Percentiles rank a stretch among this genome's conserved stretches.
These are phyloP conservation scores for Scedosporium dehoogii DNA, from an alignment of 2,329 filamentous ascomycete genomes.

Conservation along the genomic window DNA sequence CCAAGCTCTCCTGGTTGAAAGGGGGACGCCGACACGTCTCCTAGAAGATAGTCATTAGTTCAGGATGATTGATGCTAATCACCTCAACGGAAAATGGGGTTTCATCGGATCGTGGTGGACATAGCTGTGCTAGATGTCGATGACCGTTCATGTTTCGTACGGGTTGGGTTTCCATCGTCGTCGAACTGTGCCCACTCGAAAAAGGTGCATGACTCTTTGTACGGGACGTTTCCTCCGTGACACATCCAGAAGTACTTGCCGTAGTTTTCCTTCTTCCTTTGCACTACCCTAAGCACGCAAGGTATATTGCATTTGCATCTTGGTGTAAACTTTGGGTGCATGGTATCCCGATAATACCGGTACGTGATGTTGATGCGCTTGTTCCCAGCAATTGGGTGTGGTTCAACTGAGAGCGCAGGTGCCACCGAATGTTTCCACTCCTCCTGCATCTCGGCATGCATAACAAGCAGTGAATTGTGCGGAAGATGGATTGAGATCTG, in stretches of 20 bases:
- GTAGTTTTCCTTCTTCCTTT: conserved; percentile 63
- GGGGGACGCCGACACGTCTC: too few relatives aligned
- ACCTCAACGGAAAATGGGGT: too few relatives aligned
- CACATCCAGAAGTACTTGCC: conserved; percentile 95
- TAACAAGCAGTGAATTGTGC: conserved; percentile 85
- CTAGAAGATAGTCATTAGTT: too few relatives aligned
- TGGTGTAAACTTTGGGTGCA: conserved; percentile 72
- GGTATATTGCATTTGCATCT: conserved; percentile 66
- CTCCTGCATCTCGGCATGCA: conserved; percentile 98
- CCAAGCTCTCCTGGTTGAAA: neutral
- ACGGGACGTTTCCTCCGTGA: conserved; percentile 62
- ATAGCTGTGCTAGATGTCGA: too few relatives aligned
- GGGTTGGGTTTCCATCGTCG: conserved; percentile 68
- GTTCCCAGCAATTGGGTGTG: conserved; percentile 72
- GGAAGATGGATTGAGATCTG: conserved; percentile 90
- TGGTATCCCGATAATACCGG: conserved; percentile 66
- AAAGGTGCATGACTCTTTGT: conserved; percentile 59
- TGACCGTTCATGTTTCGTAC: neutral
- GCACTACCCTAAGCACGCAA: conserved; percentile 63
- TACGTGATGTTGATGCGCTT: conserved; percentile 91
- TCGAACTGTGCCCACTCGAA: conserved; percentile 85
- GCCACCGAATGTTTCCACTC: conserved; percentile 88
- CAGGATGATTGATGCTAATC: too few relatives aligned
- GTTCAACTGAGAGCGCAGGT: conserved; percentile 65
- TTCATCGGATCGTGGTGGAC: neutral